Evolutionary conservation across 805 yeast genomes (phyloP).

Genomic region (Lipomyces orientalis): DNA sequence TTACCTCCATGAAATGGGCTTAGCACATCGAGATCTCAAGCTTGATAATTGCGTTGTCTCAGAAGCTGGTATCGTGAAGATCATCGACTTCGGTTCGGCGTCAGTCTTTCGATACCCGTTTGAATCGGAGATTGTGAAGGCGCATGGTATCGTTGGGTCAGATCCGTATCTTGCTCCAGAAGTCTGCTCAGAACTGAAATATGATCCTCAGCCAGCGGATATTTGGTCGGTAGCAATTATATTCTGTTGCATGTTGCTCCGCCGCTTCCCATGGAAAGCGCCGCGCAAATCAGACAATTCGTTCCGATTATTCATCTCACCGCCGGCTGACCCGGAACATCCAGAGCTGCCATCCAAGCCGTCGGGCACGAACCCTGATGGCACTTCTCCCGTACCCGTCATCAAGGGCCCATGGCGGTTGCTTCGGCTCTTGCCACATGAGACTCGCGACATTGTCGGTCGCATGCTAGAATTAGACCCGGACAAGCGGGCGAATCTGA

Average conservation of each 20-base stretch:
- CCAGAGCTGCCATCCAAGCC: constrained; percentile 38
- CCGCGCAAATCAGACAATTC: constrained; percentile 81
- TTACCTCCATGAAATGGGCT: constrained; percentile 78
- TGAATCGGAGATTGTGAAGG: constrained; percentile 61
- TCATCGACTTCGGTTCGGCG: constrained; percentile 94
- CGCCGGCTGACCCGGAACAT: constrained; percentile 38
- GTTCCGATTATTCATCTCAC: constrained; percentile 67
- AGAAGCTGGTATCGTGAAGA: constrained; percentile 72
- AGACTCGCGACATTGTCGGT: constrained; percentile 64
- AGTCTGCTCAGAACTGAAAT: constrained; percentile 61
- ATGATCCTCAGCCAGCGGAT: constrained; percentile 88
- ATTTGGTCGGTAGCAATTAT: constrained; percentile 94
- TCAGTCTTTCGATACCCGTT: constrained; percentile 76
- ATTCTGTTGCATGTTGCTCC: constrained; percentile 85
- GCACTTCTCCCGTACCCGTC: constrained; percentile 48
- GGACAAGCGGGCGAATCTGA: constrained; percentile 61
- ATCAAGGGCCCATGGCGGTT: constrained; percentile 74
- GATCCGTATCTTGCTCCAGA: constrained; percentile 97
- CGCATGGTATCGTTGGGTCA: constrained; percentile 89
- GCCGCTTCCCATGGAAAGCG: constrained; percentile 93
- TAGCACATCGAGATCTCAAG: constrained; percentile 92
- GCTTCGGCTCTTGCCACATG: constrained; percentile 70
- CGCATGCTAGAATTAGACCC: constrained; percentile 71
- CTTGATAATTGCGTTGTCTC: constrained; percentile 91
- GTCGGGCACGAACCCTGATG: constrained; percentile 34